phyloP scores from a whole-genome alignment of 1,139 yeast genomes.

The Yamadazyma atlantica region DNA sequence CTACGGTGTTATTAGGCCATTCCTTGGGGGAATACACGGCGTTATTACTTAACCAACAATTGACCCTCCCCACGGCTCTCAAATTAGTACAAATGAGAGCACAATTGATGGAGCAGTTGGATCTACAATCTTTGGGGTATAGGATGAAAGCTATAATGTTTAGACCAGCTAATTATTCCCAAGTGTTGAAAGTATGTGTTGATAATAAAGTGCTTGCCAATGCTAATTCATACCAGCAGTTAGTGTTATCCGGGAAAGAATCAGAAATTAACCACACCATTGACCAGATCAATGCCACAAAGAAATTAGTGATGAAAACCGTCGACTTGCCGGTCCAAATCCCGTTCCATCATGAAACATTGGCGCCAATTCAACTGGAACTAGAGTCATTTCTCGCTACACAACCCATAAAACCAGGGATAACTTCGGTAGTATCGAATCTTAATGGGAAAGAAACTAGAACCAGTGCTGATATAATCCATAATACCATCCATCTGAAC shows the following conservation, averaged over 20 bases:
- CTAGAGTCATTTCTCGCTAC: constrained; percentile 17
- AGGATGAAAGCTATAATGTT: constrained; percentile 43
- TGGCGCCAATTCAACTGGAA: constrained; percentile 36
- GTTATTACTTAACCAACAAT: constrained; percentile 38
- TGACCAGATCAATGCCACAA: constrained; percentile 16
- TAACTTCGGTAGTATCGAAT: constrained; percentile 37
- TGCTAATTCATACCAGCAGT: constrained; percentile 41
- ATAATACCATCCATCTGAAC: constrained; percentile 33
- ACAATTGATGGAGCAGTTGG: constrained; percentile 44
- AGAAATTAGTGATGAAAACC: constrained; percentile 8
- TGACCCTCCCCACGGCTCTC: constrained; percentile 44
- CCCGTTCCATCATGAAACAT: constrained; percentile 51
- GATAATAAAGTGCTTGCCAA: constrained; percentile 36
- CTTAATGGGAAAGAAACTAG: constrained; percentile 26
- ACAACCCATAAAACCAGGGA: constrained; percentile 8
- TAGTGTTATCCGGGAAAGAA: constrained; percentile 46
- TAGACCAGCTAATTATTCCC: constrained; percentile 18
- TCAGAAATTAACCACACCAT: constrained; percentile 20
- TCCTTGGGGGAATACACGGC: constrained; percentile 63
- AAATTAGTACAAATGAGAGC: constrained; percentile 53
- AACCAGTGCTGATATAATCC: constrained; percentile 5
- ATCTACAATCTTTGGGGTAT: constrained; percentile 21
- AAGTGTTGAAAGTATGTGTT: constrained; percentile 20
- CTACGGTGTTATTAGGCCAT: constrained; percentile 49
- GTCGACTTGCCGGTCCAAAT: constrained; percentile 46